phyloP scores from a whole-genome alignment of 2,329 filamentous ascomycete genomes.

The Dactylellina parvicollis region DNA sequence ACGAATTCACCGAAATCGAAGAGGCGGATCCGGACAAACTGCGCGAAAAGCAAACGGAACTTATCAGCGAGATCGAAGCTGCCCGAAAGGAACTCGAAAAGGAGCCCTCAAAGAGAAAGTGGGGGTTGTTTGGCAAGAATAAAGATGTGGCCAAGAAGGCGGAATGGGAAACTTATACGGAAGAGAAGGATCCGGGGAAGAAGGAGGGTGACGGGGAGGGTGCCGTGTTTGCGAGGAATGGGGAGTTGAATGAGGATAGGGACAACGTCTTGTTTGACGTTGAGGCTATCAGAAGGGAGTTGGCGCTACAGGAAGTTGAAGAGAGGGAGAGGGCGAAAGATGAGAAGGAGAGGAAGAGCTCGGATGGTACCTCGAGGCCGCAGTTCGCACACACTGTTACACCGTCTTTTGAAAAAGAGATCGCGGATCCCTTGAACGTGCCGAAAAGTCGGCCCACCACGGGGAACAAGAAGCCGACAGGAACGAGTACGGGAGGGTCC shows the following conservation, averaged over 20 bases:
- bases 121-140: constrained; percentile 74
- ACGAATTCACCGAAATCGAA: constrained; percentile 55
- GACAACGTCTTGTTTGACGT: constrained; percentile 85
- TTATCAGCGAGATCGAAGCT: constrained; percentile 49
- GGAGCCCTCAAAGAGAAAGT: constrained; percentile 55
- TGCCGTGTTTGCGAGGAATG: constrained; percentile 57
- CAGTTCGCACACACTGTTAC: constrained; percentile 59
- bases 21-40: constrained; percentile 50
- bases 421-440: constrained; percentile 19
- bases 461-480: constrained; percentile 55
- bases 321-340: constrained; percentile 59
- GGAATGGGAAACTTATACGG: constrained; percentile 54
- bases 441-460: constrained; percentile 59
- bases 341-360: constrained; percentile 79
- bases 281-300: constrained; percentile 87
- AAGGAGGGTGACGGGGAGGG: constrained; percentile 67
- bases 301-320: constrained; percentile 76
- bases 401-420: constrained; percentile 18
- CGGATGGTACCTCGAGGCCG: constrained; percentile 69
- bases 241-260: constrained; percentile 59
- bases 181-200: constrained; percentile 59
- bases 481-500: constrained; percentile 56
- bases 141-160: constrained; percentile 72
- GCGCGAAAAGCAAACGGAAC: constrained; percentile 62
- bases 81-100: constrained; percentile 51